These are phyloP conservation scores for Salix caprea DNA, from an alignment of 345 rosid genomes.

Conservation along the genomic window DNA sequence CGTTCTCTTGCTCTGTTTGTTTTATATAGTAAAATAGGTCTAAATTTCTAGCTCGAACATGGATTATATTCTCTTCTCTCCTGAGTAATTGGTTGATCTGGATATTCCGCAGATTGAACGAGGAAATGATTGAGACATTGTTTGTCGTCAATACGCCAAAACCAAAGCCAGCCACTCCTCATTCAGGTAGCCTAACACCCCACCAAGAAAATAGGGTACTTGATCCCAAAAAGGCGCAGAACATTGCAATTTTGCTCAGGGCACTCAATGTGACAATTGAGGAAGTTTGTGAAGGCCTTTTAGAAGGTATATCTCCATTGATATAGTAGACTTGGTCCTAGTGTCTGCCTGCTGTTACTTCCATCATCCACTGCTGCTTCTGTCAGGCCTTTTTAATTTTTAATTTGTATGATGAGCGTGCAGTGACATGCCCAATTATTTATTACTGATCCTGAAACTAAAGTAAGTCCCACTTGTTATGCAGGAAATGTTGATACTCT, in stretches of 20 bases:
- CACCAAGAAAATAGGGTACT: slow-evolving; percentile 78
- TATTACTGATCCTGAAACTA: slow-evolving; percentile 1
- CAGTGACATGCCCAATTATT: neutral
- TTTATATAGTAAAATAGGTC: neutral
- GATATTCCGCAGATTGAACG: slow-evolving; percentile 62
- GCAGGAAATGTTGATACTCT: slow-evolving; percentile 86
- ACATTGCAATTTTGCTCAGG: slow-evolving; percentile 83
- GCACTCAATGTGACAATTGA: slow-evolving; percentile 89
- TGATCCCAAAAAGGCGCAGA: slow-evolving; percentile 95
- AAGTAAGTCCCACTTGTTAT: slow-evolving; percentile 15
- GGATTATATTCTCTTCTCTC: neutral
- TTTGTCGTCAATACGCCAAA: slow-evolving; percentile 60
- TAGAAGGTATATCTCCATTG: slow-evolving; percentile 62
- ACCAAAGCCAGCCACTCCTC: slow-evolving; percentile 54
- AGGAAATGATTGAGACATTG: slow-evolving; percentile 84
- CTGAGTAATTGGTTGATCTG: slow-evolving; percentile 5
- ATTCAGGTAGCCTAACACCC: slow-evolving; percentile 45
- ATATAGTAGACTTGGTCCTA: neutral
- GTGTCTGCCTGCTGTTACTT: neutral
- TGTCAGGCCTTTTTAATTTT: neutral
- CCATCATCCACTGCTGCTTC: neutral
- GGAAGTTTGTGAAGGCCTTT: slow-evolving; percentile 95
- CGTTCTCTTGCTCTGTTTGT: neutral
- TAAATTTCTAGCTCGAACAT: neutral
- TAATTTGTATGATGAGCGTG: neutral